Percentiles rank a stretch among this genome's conserved stretches.
These are phyloP conservation scores for Hsuehochloa calcarea DNA, from an alignment of 176 grass and related monocot genomes.

Conservation along the genomic window DNA sequence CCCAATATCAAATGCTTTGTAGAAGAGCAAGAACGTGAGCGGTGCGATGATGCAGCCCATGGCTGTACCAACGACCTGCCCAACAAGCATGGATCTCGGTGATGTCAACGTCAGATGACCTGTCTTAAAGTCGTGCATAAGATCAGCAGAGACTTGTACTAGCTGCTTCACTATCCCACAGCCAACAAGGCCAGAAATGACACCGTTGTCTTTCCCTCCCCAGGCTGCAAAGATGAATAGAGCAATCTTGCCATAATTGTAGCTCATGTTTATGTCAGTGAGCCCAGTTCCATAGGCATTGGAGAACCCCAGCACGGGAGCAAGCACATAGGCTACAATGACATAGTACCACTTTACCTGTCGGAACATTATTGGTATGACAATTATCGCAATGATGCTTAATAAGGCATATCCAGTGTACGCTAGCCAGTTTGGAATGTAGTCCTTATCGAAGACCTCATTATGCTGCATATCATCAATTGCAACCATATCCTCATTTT, in stretches of 20 bases:
- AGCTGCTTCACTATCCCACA: conserved; percentile 74
- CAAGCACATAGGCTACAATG: conserved; percentile 67
- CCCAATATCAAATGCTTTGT: conserved; percentile 76
- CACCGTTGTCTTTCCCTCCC: conserved; percentile 67
- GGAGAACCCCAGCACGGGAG: conserved; percentile 77
- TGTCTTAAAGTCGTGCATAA: conserved; percentile 93
- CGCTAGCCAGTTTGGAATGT: conserved; percentile 63
- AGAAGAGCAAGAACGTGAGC: conserved; percentile 73
- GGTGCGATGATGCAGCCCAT: conserved; percentile 81
- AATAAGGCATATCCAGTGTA: conserved; percentile 58
- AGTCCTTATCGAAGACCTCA: conserved; percentile 55
- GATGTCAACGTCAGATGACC: conserved; percentile 77
- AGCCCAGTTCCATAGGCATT: conserved; percentile 85
- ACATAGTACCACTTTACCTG: conserved; percentile 87
- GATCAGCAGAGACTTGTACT: conserved; percentile 65
- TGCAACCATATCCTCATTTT: conserved; percentile 35
- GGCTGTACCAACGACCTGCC: conserved; percentile 66
- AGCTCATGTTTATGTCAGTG: conserved; percentile 89
- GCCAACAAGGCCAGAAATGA: conserved; percentile 68
- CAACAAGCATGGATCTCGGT: conserved; percentile 66
- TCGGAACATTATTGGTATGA: conserved; percentile 60
- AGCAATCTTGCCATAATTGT: conserved; percentile 83
- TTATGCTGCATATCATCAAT: conserved; percentile 48
- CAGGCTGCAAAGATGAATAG: conserved; percentile 81
- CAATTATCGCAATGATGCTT: conserved; percentile 39